Base-by-base conservation (phyloP, 1,284 basidiomycete species). In the Neonothopanus nambi region DNA sequence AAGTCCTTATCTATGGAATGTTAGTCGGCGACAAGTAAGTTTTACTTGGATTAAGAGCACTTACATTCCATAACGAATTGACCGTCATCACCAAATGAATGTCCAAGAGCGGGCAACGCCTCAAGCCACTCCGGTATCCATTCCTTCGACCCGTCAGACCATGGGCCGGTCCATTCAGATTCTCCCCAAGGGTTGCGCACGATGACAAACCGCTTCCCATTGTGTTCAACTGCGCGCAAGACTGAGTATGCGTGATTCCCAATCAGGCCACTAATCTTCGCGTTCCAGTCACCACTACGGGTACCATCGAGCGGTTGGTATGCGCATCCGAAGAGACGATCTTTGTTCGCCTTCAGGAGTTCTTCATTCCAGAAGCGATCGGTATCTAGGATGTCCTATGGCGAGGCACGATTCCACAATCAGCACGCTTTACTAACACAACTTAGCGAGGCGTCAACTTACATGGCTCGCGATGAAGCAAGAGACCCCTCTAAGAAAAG, bases 311-410 rank as follows among this genome's bases (percentile, higher is more conserved):
- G 67, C 24, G 56, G 61, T 52, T 69, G 65, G 53, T 75, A 70
- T 4, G 70, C 69, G 54, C 74, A 78, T 1, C 75, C 73, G 57
- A 80, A 80, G 15, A 80, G 64, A 3, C 79, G 71, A 57, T 81
- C 74, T 23, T 70, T 63, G 54, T 75, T 76, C 3, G 74, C 75
- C 20, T 65, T 63, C 8, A 68, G 59, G 1, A 78, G 65, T 52
- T 77, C 74, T 24, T 77, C 70, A 2, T 67, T 64, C 73, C 75
- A 78, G 58, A 78, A 76, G 41, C 66, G 61, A 49, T 77, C 74
- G 3, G 59, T 56, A 47, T 77, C 70, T 18, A 78, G 67, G 41
- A 79, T 77, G 50, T 79, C 77, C 70, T 73, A 48, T n/a, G 52
- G 43, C 20, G 15, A 45, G n/a, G n/a, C n/a, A n/a, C n/a, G 33